phyloP scores from a whole-genome alignment of 331 rosid genomes.

The Prunus yedoensis region DNA sequence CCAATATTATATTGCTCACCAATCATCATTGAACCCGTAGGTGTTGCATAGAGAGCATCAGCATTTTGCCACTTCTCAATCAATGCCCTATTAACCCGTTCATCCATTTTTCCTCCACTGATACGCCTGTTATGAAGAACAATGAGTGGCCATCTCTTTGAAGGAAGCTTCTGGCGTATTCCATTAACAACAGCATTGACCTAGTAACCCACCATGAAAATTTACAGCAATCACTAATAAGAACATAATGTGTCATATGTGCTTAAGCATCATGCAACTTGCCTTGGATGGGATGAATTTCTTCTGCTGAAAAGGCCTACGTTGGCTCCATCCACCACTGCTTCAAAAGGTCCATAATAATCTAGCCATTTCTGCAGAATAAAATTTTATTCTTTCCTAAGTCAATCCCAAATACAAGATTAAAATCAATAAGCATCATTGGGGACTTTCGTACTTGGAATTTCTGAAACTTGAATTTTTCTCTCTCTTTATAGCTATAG shows the following conservation, averaged over 20 bases:
- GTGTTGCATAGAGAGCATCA: constrained; percentile 83
- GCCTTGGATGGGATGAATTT: constrained; percentile 74
- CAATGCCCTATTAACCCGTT: constrained; percentile 57
- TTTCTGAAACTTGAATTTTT: constrained; percentile 65
- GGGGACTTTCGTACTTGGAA: constrained; percentile 67
- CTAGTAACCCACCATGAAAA: constrained; percentile 36
- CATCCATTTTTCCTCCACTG: constrained; percentile 67
- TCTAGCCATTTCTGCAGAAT: constrained; percentile 85
- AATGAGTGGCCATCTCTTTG: constrained; percentile 82
- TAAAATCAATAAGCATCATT: constrained; percentile 16
- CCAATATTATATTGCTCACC: constrained; percentile 48
- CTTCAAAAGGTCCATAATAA: constrained; percentile 90
- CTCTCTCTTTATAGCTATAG: constrained; percentile 72
- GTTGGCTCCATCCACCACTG: constrained; percentile 94
- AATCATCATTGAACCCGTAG: constrained; percentile 88
- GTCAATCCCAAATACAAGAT: constrained; percentile 19
- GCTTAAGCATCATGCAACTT: constrained; percentile 37
- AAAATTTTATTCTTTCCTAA: constrained; percentile 19
- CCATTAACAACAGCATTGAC: constrained; percentile 72
- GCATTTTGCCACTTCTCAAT: constrained; percentile 79
- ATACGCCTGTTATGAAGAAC: constrained; percentile 80
- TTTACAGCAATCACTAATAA: constrained; percentile 14
- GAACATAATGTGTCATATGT: constrained; percentile 16
- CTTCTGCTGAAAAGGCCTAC: constrained; percentile 70
- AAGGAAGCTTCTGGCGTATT: constrained; percentile 69